Evolutionary conservation across 176 grass and related monocot genomes (phyloP).

Genomic region (Bothriochloa decipiens): DNA sequence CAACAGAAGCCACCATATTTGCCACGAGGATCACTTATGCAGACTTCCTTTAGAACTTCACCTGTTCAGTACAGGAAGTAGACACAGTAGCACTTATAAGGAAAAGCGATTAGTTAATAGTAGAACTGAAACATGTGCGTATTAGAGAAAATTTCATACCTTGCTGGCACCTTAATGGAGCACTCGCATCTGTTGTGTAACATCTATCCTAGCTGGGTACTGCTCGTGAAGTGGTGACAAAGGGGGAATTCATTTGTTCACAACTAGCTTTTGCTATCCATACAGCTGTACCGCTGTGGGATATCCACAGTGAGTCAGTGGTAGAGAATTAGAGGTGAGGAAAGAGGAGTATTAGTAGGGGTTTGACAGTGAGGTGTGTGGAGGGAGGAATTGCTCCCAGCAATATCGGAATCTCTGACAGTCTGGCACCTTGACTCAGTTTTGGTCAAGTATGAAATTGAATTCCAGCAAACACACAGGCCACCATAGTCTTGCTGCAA

Average conservation of each 20-base stretch:
- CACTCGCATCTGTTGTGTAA: background rate
- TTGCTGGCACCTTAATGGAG: background rate
- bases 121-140: background rate
- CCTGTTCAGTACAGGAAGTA: background rate
- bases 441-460: background rate
- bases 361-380: background rate
- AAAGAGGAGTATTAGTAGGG: background rate
- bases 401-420: background rate
- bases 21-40: background rate
- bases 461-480: background rate
- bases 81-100: background rate
- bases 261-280: too few species aligned
- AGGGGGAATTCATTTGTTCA: too few species aligned
- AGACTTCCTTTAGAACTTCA: background rate
- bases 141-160: background rate
- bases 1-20: background rate
- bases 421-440: background rate
- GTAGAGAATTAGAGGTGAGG: too few species aligned
- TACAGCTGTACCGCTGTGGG: background rate
- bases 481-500: too few species aligned
- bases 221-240: too few species aligned
- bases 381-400: background rate
- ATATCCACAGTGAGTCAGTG: background rate
- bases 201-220: background rate
- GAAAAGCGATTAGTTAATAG: background rate